Evolutionary conservation across 2,329 filamentous ascomycete genomes (phyloP).

Genomic region (Fusarium bulbicola): DNA sequence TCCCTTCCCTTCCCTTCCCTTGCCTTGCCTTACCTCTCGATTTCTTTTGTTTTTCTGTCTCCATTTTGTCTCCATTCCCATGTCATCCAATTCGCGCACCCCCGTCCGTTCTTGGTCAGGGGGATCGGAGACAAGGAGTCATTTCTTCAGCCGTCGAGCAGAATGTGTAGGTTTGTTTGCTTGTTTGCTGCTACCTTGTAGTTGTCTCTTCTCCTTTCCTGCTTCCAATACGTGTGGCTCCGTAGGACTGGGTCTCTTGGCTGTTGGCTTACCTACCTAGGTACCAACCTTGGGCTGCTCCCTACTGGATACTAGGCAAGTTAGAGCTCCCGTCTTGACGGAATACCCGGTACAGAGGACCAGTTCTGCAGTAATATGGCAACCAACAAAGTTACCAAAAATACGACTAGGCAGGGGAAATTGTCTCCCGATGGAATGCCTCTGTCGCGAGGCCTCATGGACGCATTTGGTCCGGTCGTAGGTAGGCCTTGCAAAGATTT

Average conservation of each 20-base stretch:
- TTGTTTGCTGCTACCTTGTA: background rate
- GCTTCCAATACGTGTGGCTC: constrained; percentile 2
- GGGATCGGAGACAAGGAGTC: background rate
- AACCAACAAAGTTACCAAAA: background rate
- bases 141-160: constrained; percentile 21
- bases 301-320: background rate
- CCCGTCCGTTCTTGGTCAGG: constrained; percentile 20
- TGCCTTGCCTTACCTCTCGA: background rate
- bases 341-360: constrained; percentile 6
- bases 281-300: background rate
- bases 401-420: background rate
- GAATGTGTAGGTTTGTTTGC: constrained; percentile 13
- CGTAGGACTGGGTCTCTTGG: background rate
- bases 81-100: background rate
- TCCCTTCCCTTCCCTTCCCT: background rate
- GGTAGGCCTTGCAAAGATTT: constrained; percentile 2
- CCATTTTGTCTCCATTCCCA: background rate
- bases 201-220: background rate
- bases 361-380: background rate
- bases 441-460: background rate
- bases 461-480: background rate
- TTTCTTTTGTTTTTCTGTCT: background rate
- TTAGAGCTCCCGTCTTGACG: background rate
- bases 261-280: background rate
- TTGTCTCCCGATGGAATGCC: background rate